Base-by-base conservation (phyloP, 495 filamentous ascomycete species). In the Xylaria nigripes region DNA sequence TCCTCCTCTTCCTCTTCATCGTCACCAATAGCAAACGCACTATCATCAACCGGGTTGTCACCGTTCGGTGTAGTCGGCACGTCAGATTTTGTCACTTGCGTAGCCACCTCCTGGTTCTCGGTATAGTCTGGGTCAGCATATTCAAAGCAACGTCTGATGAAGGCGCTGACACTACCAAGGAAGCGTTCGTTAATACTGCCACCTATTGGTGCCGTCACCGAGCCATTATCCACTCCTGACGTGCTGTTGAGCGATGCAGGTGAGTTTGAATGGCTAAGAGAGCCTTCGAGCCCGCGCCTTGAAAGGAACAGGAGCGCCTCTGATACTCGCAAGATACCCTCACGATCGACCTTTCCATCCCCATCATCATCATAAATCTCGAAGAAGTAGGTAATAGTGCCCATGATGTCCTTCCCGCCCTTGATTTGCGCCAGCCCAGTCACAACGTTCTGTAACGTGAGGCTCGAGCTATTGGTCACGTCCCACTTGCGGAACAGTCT, bases 341-440 rank as follows among this genome's bases (percentile, higher is more conserved):
- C 93, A 3, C 94, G 83, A 68, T 98, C 93, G n/a, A 98, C 90
- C 57, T 81, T 86, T 6, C 94, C 93, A 68, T 94, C 88, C 2
- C 84, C 82, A 64, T 88, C 84, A 60, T 98, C 92, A 67, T 97
- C 94, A 64, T 97, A 95, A 0, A 98, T 80, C 63, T 96, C 85
- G 60, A 97, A 98, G 71, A 97, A 98, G 67, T 96, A 97, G 45
- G 83, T 90, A 63, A 98, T 97, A 56, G 85, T 90, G 29, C 88
- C 86, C 92, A 97, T 96, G 58, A 98, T 95, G 68, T 97, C 93
- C 38, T 83, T 82, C 22, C 86, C 87, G 6, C 94, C 92, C 68
- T 95, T 96, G 49, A 98, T 85, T 32, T 85, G 82, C 2, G 93
- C 90, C 25, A 98, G 70, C 2, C 93, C 93, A 15, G 85, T 86